Evolutionary conservation across 2,329 filamentous ascomycete genomes (phyloP), one percentile per base, ranked within the genome.

Genomic region (Penicillium concentricum): DNA sequence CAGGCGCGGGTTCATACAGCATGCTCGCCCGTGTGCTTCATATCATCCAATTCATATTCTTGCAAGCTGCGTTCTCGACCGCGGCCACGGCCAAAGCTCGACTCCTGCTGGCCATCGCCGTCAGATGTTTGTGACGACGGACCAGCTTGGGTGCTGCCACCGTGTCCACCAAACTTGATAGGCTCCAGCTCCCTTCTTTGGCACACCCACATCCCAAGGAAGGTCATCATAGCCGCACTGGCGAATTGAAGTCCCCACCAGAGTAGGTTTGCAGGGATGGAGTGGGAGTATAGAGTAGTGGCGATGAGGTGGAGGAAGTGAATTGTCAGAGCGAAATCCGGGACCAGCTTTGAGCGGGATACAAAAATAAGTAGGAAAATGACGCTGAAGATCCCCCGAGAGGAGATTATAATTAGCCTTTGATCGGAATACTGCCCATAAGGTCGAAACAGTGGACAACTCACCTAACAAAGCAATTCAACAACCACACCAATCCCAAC

Each of bases 251-350:
- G 73, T 2, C 77, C 79, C 93, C 94, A 99, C 94, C 94, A 99
- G 67, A 95, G 88, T 61, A 86, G 77, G 72, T 93, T 87, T 10
- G 83, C 81, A 1, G 94, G 94, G 28, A 97, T 72, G 10, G 84
- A 82, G 67, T 86, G 86, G 3, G 90, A 88, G 75, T 96, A 96
- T 34, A 96, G 73, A 20, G 87, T 87, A 28, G 90, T 90, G 67
- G 91, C 75, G 67, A 94, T 62, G 51, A 96, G 83, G 72, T 96
- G 90, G 41, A 96, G 79, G 72, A 90, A 84, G 77, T 96, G 91
- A 18, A 97, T 84, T 2, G 93, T 96, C 24, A 97, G 79, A 32
- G 91, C 90, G 73, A 97, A 99, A 76, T 99, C 94, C 64, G 91
- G 91, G 49, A 97, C 90, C 59, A 97, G 88, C 74, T 97, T 97